Base-by-base conservation (phyloP, 1,139 yeast genomes). In the Suzukiozyma palmioleophila region DNA sequence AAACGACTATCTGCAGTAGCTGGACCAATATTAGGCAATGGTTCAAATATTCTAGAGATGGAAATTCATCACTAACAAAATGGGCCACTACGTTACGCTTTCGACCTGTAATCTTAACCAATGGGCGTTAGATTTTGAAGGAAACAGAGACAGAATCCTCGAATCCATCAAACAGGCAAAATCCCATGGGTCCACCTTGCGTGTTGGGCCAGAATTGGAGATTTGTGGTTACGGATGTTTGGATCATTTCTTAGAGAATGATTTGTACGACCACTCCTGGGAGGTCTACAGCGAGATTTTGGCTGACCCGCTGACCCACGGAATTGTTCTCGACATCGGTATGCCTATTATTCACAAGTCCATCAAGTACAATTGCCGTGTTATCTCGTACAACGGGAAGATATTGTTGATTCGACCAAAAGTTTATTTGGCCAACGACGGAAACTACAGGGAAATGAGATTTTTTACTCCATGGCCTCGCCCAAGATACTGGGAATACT, bases 91-190 rank as follows among this genome's bases (percentile, higher is more conserved):
- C 52, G 67, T 79, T 31, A 79, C 84, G 1, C 57, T 79, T 34
- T 77, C 84, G 10, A 77, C 84, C 2, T 79, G 84, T 54, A 77
- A 84, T 55, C 74, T 94, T 50, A 94, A 94, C 64, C 99, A 94
- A 75, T 94, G 99, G 99, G 96, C 98, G 0, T 72, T 94, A 45
- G 99, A 94, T 62, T 94, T 88, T 62, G 97, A 92, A 60, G 99
- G 98, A 5, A 94, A 94, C 61, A 75, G 96, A 41, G 96, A 89
- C 55, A 71, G 99, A 41, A 92, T 94, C 50, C 56, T 92, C 28
- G 82, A 84, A 54, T 84, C 95, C 44, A 90, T 94, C 53, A 60
- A 60, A 27, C 71, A 77, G 39, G 96, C 98, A 40, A 90, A 90
- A 55, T 60, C 64, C 16, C 73, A 69, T 44, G 88, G 89, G 8